Percentiles rank a stretch among this genome's conserved stretches.
phyloP scores from a whole-genome alignment of 176 grass and related monocot genomes.

The Carex kokanica region DNA sequence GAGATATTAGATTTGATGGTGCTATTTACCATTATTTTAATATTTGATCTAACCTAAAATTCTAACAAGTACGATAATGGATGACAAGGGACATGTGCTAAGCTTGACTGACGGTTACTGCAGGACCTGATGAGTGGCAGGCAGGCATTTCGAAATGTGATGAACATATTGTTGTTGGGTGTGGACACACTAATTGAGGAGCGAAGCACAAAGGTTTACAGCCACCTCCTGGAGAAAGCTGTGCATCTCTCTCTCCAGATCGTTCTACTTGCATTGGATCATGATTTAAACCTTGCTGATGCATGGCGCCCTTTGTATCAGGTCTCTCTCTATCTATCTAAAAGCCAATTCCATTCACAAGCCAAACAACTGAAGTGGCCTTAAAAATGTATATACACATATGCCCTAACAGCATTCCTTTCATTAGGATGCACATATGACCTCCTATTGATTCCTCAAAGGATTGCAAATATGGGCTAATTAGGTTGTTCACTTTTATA shows the following conservation, averaged over 20 bases:
- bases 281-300: conserved; percentile 81
- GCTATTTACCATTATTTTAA: conserved; percentile 17
- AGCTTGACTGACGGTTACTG: conserved; percentile 5
- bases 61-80: neutral
- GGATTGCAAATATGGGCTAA: neutral
- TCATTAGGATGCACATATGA: neutral
- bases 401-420: neutral
- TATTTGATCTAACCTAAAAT: neutral
- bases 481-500: neutral
- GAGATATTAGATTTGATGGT: neutral
- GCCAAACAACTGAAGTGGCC: neutral
- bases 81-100: neutral
- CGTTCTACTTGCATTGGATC: conserved; percentile 86
- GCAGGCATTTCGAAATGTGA: conserved; percentile 79
- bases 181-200: conserved; percentile 72
- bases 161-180: conserved; percentile 78
- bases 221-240: conserved; percentile 70
- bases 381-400: neutral
- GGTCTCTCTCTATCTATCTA: conserved; percentile 32
- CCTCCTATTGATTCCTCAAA: neutral
- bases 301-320: conserved; percentile 82
- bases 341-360: neutral
- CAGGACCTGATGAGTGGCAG: conserved; percentile 97
- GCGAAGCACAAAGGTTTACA: conserved; percentile 70
- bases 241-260: conserved; percentile 88